phyloP scores from a whole-genome alignment of 345 rosid genomes.

The Lepidium aucheri region DNA sequence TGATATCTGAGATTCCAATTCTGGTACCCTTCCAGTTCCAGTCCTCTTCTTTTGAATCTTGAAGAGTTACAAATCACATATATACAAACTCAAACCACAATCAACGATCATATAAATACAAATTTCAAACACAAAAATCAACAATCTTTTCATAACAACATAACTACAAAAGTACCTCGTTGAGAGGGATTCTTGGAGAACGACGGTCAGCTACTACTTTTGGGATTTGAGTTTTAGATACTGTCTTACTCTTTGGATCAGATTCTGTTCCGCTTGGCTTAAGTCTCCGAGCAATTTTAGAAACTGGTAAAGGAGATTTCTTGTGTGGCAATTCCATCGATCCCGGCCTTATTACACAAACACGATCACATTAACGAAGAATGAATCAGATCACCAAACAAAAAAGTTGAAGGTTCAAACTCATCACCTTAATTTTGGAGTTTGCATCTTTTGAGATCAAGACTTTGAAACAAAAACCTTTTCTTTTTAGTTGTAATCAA shows the following conservation, averaged over 20 bases:
- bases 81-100: neutral
- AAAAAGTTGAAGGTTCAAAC: too few relatives aligned
- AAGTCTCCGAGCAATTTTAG: conserved; percentile 47
- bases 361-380: neutral
- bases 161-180: conserved; percentile 51
- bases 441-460: conserved; percentile 8
- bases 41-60: conserved; percentile 54
- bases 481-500: neutral
- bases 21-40: conserved; percentile 44
- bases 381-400: neutral
- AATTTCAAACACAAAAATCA: neutral
- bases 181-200: conserved; percentile 55
- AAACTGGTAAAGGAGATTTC: conserved; percentile 50
- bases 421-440: conserved; percentile 22
- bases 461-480: neutral
- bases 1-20: conserved; percentile 53
- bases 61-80: neutral
- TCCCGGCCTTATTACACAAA: conserved; percentile 28
- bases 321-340: conserved; percentile 53
- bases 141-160: neutral
- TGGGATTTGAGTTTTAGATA: conserved; percentile 60
- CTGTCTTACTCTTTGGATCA: conserved; percentile 33
- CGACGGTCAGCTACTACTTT: conserved; percentile 54
- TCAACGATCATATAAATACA: too few relatives aligned
- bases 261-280: conserved; percentile 40